Conservation (phyloP, 805 yeast genomes). For the Wickerhamiella australiensis region DNA sequence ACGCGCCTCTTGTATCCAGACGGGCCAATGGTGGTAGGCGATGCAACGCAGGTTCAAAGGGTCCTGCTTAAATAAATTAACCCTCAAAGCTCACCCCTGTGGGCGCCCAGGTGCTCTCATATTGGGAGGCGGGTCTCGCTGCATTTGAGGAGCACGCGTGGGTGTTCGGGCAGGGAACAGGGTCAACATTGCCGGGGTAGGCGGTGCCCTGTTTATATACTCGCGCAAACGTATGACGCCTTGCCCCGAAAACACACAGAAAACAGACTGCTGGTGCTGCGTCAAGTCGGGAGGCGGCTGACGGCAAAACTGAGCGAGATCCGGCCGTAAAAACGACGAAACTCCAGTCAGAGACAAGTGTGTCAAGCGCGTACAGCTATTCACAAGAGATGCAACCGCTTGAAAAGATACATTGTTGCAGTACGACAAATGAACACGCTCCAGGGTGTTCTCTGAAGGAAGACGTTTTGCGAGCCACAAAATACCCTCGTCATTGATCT, state of each 20-base stretch:
- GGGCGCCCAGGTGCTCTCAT: conserved; percentile 1
- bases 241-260: conserved; percentile 87
- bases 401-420: conserved; percentile 68
- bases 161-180: not conserved
- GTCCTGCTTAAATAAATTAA: conserved; percentile 1
- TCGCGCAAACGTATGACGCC: conserved; percentile 71
- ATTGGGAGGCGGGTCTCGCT: not conserved
- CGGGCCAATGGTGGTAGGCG: not conserved
- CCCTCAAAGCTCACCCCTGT: not conserved
- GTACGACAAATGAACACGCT: conserved; percentile 85
- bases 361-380: conserved; percentile 73
- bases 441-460: conserved; percentile 68
- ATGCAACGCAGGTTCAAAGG: not conserved
- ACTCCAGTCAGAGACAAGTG: conserved; percentile 90
- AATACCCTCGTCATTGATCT: conserved; percentile 75
- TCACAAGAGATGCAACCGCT: conserved; percentile 64
- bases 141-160: not conserved
- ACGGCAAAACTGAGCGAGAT: conserved; percentile 76
- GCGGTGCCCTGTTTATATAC: conserved; percentile 36
- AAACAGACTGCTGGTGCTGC: conserved; percentile 67
- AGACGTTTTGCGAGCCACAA: conserved; percentile 45
- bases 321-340: conserved; percentile 64
- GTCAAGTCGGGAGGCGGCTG: conserved; percentile 88
- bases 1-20: too few relatives aligned
- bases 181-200: not conserved